A percentile compares a stretch with the other conserved stretches of the same genome.
Conservation (phyloP, 2,329 filamentous ascomycete species). For the Coniochaeta hoffmannii region DNA sequence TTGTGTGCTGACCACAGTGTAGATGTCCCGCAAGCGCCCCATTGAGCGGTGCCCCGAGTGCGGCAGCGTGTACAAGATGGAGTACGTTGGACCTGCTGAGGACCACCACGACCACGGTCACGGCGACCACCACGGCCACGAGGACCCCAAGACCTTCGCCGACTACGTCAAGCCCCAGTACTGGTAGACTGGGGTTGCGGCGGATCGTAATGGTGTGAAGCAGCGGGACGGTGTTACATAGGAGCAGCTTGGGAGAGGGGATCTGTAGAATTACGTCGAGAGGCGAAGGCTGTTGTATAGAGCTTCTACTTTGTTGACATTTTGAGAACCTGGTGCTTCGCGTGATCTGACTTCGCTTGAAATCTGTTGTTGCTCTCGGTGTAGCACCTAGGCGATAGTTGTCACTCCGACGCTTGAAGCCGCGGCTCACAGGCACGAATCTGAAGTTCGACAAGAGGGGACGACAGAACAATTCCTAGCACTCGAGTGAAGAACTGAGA, state of each 20-base stretch:
- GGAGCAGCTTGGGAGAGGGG: constrained; percentile 4
- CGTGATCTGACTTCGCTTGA: neutral
- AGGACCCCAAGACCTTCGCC: constrained; percentile 93
- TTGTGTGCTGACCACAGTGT: neutral
- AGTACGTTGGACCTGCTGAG: constrained; percentile 81
- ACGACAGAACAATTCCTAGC: too few relatives aligned
- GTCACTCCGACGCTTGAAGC: too few relatives aligned
- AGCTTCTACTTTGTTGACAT: constrained; percentile 12
- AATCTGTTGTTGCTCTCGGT: neutral
- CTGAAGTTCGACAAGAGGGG: too few relatives aligned
- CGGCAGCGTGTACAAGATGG: constrained; percentile 95
- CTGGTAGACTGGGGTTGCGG: constrained; percentile 47
- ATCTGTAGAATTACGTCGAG: constrained; percentile 31
- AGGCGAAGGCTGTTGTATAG: constrained; percentile 13
- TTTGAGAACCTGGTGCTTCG: neutral
- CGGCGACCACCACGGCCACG: constrained; percentile 54
- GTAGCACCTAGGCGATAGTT: too few relatives aligned
- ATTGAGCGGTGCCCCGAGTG: constrained; percentile 95
- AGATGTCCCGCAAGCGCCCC: constrained; percentile 85
- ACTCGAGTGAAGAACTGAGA: too few relatives aligned
- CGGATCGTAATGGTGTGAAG: neutral
- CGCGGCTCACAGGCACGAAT: too few relatives aligned
- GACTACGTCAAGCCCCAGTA: constrained; percentile 96
- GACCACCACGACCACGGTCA: constrained; percentile 37
- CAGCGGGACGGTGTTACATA: neutral